A percentile compares a stretch with the other conserved stretches of the same genome.
Evolutionary conservation across 106 monocot genomes (phyloP).

Genomic region (Amphibolis antarctica): DNA sequence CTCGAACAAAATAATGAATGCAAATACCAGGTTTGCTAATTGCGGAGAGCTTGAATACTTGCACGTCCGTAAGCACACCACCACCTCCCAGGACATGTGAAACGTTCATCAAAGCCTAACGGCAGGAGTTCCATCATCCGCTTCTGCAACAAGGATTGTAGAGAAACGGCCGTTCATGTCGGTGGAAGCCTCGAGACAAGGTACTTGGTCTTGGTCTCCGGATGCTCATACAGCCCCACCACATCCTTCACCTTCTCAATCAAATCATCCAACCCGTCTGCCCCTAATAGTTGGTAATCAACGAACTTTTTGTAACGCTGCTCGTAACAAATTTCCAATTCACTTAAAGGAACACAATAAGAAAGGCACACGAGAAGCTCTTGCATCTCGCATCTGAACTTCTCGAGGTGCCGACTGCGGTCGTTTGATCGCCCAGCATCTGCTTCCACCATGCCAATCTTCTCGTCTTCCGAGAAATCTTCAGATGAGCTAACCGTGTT

Average conservation of each 20-base stretch:
- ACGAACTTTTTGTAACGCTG: constrained; percentile 68
- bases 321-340: constrained; percentile 49
- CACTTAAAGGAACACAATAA: constrained; percentile 35
- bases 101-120: neutral
- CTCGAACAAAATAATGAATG: neutral
- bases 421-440: constrained; percentile 8
- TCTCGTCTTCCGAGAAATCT: constrained; percentile 44
- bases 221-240: constrained; percentile 41
- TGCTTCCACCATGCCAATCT: constrained; percentile 11
- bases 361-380: constrained; percentile 85
- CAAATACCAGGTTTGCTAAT: too few relatives aligned
- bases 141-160: neutral
- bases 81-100: too few relatives aligned
- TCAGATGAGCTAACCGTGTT: constrained; percentile 41
- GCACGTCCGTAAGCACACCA: too few relatives aligned
- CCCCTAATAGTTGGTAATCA: constrained; percentile 45
- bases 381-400: constrained; percentile 56
- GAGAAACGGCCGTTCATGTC: constrained; percentile 1
- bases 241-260: constrained; percentile 68
- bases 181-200: constrained; percentile 28
- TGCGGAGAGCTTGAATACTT: too few relatives aligned
- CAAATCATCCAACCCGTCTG: constrained; percentile 52
- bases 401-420: constrained; percentile 21
- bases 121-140: neutral
- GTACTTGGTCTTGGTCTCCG: constrained; percentile 36